These are phyloP conservation scores for Fusarium sp. DNA, from an alignment of 2,329 filamentous ascomycete genomes.

Conservation along the genomic window DNA sequence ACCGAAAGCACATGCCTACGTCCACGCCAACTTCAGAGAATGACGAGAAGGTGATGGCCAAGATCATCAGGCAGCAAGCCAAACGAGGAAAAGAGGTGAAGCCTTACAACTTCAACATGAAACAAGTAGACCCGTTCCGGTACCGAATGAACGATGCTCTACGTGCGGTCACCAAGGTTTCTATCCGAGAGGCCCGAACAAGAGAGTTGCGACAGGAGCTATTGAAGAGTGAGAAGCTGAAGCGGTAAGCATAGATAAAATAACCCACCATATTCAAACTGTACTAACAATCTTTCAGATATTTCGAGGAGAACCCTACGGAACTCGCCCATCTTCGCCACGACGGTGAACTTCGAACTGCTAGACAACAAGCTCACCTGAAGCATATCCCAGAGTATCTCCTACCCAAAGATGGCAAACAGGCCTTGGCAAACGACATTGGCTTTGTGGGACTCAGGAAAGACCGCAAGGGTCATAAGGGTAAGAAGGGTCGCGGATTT, in stretches of 20 bases:
- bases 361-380: conserved; percentile 85
- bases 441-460: conserved; percentile 78
- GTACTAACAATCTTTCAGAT: conserved; percentile 48
- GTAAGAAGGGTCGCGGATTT: conserved; percentile 54
- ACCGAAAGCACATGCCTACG: conserved; percentile 89
- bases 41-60: conserved; percentile 84
- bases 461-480: conserved; percentile 58
- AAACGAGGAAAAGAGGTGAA: conserved; percentile 84
- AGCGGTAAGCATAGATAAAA: conserved; percentile 58
- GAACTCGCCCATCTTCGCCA: conserved; percentile 89
- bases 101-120: conserved; percentile 94
- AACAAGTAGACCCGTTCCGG: conserved; percentile 89
- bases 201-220: conserved; percentile 89
- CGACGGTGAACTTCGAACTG: conserved; percentile 85
- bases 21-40: conserved; percentile 76
- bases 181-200: conserved; percentile 87
- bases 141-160: conserved; percentile 95
- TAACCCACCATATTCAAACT: neutral
- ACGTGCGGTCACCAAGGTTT: conserved; percentile 86
- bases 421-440: conserved; percentile 71
- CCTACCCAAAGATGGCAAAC: conserved; percentile 78
- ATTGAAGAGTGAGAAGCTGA: conserved; percentile 91
- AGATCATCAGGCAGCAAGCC: conserved; percentile 79
- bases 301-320: conserved; percentile 96
- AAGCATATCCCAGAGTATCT: conserved; percentile 96